Conservation (phyloP, 2,329 filamentous ascomycete species). For the Cryphonectria naterciae region DNA sequence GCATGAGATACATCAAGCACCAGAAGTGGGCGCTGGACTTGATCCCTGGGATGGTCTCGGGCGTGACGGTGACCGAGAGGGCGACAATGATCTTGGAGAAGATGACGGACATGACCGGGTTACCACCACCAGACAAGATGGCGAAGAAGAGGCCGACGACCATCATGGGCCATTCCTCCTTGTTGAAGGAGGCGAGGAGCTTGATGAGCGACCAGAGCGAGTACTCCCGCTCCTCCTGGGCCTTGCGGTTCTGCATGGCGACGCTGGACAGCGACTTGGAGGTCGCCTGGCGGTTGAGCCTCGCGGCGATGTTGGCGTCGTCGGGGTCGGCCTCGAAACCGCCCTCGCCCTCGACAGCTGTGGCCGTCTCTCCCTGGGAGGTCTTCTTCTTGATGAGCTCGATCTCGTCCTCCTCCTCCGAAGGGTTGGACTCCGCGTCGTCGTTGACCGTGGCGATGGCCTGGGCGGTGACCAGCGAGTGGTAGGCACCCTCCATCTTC, state of each 20-base stretch:
- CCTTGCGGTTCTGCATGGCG: conserved; percentile 61
- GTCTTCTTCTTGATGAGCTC: conserved; percentile 54
- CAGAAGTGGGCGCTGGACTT: conserved; percentile 80
- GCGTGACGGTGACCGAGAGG: conserved; percentile 59
- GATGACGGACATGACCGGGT: conserved; percentile 68
- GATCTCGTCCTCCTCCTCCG: conserved; percentile 50
- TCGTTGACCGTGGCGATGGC: conserved; percentile 70
- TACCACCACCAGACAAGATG: conserved; percentile 78
- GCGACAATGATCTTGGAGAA: conserved; percentile 86
- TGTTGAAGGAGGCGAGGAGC: conserved; percentile 81
- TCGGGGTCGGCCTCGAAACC: conserved; percentile 60
- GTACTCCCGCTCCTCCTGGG: conserved; percentile 62
- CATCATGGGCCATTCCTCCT: conserved; percentile 72
- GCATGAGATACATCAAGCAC: conserved; percentile 86
- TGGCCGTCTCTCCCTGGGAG: conserved; percentile 43
- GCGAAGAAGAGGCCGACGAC: conserved; percentile 72
- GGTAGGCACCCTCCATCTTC: conserved; percentile 73
- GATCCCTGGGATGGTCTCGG: conserved; percentile 57
- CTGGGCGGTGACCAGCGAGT: conserved; percentile 85
- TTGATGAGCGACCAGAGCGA: conserved; percentile 76
- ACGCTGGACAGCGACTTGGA: conserved; percentile 70
- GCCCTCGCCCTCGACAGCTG: conserved; percentile 32
- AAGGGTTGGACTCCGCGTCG: conserved; percentile 56
- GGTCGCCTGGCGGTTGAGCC: conserved; percentile 59
- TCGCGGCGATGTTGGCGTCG: conserved; percentile 59